These are phyloP conservation scores for Artemisia tridentata DNA, from an alignment of 129 eudicot genomes.

Conservation along the genomic window DNA sequence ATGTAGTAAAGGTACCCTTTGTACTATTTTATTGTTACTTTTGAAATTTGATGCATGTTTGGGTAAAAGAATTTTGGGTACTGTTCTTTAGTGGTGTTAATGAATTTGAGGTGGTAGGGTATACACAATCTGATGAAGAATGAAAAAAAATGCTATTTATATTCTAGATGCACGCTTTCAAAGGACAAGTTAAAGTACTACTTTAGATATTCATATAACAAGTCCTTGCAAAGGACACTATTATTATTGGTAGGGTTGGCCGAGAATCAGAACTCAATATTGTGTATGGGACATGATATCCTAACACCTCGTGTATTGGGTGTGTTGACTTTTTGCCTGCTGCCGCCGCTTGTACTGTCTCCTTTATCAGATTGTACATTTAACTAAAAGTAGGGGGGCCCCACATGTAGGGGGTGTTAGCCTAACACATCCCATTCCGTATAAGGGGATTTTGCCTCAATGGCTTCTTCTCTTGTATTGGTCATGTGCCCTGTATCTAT, in stretches of 20 bases:
- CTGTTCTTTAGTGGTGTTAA: not conserved
- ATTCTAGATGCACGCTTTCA: not conserved
- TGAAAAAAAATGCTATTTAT: not conserved
- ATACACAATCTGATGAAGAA: not conserved
- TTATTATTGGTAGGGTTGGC: not conserved
- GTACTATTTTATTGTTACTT: not conserved
- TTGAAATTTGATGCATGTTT: not conserved
- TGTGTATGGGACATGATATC: too few relatives aligned
- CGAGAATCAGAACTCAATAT: not conserved
- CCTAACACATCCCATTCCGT: too few relatives aligned
- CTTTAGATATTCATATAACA: not conserved
- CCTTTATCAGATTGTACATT: too few relatives aligned
- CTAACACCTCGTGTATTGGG: too few relatives aligned
- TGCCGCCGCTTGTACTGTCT: too few relatives aligned
- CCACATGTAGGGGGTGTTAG: too few relatives aligned
- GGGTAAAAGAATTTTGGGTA: not conserved
- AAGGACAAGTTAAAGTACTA: not conserved
- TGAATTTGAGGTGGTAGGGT: conserved; percentile 5
- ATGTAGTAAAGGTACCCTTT: not conserved
- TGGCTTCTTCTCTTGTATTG: not conserved
- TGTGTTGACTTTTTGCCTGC: too few relatives aligned
- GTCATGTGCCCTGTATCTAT: conserved; percentile 4
- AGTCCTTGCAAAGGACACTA: not conserved
- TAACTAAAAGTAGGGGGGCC: too few relatives aligned
- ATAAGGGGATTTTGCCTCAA: not conserved